Percentiles rank a stretch among this genome's conserved stretches.
Evolutionary conservation across 495 filamentous ascomycete species (phyloP).

Genomic region (Evernia prunastri): DNA sequence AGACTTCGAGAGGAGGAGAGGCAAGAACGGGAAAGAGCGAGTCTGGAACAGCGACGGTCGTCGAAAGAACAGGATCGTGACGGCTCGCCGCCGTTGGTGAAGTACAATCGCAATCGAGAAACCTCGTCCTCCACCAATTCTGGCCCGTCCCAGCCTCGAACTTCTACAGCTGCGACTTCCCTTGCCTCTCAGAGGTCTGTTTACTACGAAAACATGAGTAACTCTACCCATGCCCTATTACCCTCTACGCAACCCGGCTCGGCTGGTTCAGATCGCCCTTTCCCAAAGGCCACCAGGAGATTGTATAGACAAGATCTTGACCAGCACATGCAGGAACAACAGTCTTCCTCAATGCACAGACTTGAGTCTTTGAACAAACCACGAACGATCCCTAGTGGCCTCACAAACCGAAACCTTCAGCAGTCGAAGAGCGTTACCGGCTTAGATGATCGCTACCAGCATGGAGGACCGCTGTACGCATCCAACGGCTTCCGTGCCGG

Average conservation of each 20-base stretch:
- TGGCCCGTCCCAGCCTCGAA: constrained; percentile 57
- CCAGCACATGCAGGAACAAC: constrained; percentile 74
- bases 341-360: constrained; percentile 65
- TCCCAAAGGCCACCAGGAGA: constrained; percentile 57
- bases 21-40: constrained; percentile 34
- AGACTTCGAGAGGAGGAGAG: constrained; percentile 56
- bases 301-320: constrained; percentile 82
- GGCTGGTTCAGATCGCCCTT: constrained; percentile 34
- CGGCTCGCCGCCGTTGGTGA: constrained; percentile 50
- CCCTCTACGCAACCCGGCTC: constrained; percentile 32
- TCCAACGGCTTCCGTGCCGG: constrained; percentile 37
- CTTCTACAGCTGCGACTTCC: constrained; percentile 88
- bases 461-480: constrained; percentile 39
- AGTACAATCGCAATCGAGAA: constrained; percentile 68
- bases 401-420: constrained; percentile 9
- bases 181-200: constrained; percentile 64
- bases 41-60: constrained; percentile 4
- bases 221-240: constrained; percentile 35
- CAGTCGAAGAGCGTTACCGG: constrained; percentile 51
- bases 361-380: constrained; percentile 66
- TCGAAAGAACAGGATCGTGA: constrained; percentile 34
- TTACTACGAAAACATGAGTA: constrained; percentile 27
- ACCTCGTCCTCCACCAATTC: constrained; percentile 86
- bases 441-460: constrained; percentile 51
- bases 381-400: constrained; percentile 27